phyloP scores from a whole-genome alignment of 345 rosid species.

The Abelmoschus esculentus region DNA sequence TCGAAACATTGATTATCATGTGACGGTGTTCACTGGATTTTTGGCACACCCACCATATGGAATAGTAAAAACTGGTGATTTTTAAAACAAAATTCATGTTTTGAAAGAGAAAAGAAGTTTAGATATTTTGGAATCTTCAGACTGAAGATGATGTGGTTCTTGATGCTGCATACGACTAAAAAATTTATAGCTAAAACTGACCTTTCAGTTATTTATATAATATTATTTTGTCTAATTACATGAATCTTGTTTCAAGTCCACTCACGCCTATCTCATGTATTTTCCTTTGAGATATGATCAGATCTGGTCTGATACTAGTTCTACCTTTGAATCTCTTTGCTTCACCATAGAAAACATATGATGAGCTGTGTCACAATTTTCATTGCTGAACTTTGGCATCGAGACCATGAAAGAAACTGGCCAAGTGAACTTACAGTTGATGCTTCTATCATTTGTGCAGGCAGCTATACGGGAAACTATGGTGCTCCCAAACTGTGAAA shows the following conservation, averaged over 20 bases:
- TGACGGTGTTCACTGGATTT: background rate
- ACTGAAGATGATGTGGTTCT: background rate
- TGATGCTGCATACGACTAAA: background rate
- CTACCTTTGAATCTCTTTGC: background rate
- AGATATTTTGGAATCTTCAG: background rate
- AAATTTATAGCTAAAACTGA: background rate
- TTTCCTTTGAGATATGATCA: background rate
- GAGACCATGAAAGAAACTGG: background rate
- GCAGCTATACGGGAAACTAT: constrained; percentile 54
- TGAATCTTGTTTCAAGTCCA: background rate
- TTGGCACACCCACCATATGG: background rate
- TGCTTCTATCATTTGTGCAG: constrained; percentile 32
- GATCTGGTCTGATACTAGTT: background rate
- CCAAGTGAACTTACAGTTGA: constrained; percentile 6
- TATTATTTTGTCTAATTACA: background rate
- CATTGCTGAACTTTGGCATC: background rate
- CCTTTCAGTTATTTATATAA: background rate
- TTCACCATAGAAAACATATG: background rate
- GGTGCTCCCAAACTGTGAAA: constrained; percentile 93
- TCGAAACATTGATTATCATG: background rate
- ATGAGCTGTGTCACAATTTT: background rate
- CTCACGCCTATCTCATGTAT: background rate
- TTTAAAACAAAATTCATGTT: background rate
- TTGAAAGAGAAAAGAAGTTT: background rate
- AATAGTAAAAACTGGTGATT: background rate